phyloP scores from a whole-genome alignment of 352 stramenopile genomes.

The Phytophthora pseudosyringae region DNA sequence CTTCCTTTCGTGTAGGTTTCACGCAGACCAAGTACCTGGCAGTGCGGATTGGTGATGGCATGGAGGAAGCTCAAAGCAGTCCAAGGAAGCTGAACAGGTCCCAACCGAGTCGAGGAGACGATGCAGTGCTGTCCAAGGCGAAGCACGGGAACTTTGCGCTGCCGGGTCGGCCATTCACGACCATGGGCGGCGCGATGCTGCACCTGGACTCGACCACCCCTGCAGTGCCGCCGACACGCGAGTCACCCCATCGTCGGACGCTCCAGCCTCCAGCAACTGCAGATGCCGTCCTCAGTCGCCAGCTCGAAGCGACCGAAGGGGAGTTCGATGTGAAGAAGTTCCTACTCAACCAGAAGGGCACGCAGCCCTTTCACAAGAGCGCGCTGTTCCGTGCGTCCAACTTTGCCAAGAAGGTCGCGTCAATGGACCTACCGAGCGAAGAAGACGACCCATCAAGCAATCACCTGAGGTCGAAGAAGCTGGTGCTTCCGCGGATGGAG shows the following conservation, averaged over 20 bases:
- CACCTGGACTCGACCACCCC: slow-evolving; percentile 18
- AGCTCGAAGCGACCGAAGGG: slow-evolving; percentile 3
- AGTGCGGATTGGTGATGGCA: neutral
- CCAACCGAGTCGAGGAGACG: neutral
- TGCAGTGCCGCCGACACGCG: neutral
- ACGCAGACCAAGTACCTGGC: too few relatives aligned
- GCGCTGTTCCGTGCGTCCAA: slow-evolving; percentile 58
- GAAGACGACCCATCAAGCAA: neutral
- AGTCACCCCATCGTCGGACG: slow-evolving; percentile 12
- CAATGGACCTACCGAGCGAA: slow-evolving; percentile 18
- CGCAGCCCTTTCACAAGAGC: slow-evolving; percentile 60
- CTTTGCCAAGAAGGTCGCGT: slow-evolving; percentile 34
- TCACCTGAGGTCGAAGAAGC: slow-evolving; percentile 32
- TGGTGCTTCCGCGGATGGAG: slow-evolving; percentile 51
- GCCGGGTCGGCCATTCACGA: slow-evolving; percentile 43
- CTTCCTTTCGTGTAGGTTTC: neutral
- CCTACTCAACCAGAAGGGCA: slow-evolving; percentile 63
- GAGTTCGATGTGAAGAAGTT: slow-evolving; percentile 77
- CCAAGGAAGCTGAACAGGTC: slow-evolving; percentile 7
- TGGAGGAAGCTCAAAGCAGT: slow-evolving; percentile 10
- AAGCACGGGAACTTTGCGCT: too few relatives aligned
- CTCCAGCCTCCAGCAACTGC: slow-evolving; percentile 13
- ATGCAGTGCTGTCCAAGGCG: neutral
- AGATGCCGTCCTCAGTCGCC: neutral
- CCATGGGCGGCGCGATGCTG: slow-evolving; percentile 32